These are phyloP conservation scores for Stromatinia cepivora DNA, from an alignment of 2,329 filamentous ascomycete genomes.

Conservation along the genomic window DNA sequence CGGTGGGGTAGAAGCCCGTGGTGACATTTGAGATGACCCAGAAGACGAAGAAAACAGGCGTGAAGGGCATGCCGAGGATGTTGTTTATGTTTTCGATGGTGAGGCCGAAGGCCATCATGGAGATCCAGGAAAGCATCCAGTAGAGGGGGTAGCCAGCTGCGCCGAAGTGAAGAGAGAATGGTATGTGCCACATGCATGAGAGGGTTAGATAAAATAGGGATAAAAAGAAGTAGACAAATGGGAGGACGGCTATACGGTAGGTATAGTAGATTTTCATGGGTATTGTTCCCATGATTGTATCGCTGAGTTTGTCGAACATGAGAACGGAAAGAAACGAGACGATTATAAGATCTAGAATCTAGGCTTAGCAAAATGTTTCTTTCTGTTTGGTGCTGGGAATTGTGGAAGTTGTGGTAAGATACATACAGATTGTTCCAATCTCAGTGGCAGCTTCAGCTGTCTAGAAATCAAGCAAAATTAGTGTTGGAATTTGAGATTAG, in stretches of 20 bases:
- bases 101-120: conserved; percentile 32
- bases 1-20: conserved; percentile 30
- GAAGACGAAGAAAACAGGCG: conserved; percentile 31
- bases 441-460: conserved; percentile 31
- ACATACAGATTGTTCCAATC: conserved; percentile 32
- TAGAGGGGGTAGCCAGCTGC: conserved; percentile 29
- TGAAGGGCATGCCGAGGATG: conserved; percentile 29
- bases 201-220: conserved; percentile 28
- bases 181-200: conserved; percentile 29
- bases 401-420: background rate
- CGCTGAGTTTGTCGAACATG: conserved; percentile 29
- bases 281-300: conserved; percentile 30
- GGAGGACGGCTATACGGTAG: conserved; percentile 27
- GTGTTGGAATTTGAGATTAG: background rate
- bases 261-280: conserved; percentile 24
- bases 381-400: background rate
- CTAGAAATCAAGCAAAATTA: background rate
- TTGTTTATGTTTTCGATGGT: conserved; percentile 31
- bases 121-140: conserved; percentile 31
- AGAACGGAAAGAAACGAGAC: conserved; percentile 31
- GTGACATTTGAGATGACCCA: conserved; percentile 32
- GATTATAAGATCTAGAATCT: conserved; percentile 27
- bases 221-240: conserved; percentile 27
- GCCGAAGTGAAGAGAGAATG: conserved; percentile 28
- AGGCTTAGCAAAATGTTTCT: background rate